These are phyloP conservation scores for Pittosporum tobira DNA, from an alignment of 129 eudicot species.

Conservation along the genomic window DNA sequence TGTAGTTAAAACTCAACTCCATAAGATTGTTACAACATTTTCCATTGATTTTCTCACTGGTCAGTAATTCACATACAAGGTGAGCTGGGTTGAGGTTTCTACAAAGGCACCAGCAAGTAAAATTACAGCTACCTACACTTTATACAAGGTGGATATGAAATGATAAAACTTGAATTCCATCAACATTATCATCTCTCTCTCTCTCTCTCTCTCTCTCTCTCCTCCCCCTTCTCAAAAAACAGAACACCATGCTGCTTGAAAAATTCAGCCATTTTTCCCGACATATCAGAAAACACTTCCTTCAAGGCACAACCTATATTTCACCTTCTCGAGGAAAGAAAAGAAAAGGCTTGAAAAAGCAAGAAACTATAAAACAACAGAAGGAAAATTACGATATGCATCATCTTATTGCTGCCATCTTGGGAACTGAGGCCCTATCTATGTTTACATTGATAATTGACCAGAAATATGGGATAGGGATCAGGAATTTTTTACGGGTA, in stretches of 20 bases:
- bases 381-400: neutral
- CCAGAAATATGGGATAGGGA: conserved; percentile 26
- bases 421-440: neutral
- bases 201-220: neutral
- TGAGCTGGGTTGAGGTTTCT: conserved; percentile 27
- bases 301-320: neutral
- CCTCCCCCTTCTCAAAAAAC: neutral
- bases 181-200: neutral
- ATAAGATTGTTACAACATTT: conserved; percentile 2
- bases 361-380: no score
- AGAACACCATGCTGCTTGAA: conserved; percentile 7
- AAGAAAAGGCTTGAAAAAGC: conserved; percentile 4
- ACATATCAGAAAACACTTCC: conserved; percentile 2
- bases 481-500: conserved; percentile 53
- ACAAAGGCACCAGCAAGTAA: conserved; percentile 31
- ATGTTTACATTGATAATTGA: conserved; percentile 19
- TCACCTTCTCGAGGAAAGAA: conserved; percentile 12
- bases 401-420: conserved; percentile 1
- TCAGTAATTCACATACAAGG: conserved; percentile 30
- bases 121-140: conserved; percentile 27
- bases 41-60: conserved; percentile 1
- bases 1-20: no score
- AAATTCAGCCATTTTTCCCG: conserved; percentile 2
- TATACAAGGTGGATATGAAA: conserved; percentile 24
- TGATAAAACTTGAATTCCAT: neutral